Percentiles rank a stretch among this genome's conserved stretches.
These are phyloP conservation scores for Actinomortierella ambigua DNA, from an alignment of 371 early-diverging fungal species.

Conservation along the genomic window DNA sequence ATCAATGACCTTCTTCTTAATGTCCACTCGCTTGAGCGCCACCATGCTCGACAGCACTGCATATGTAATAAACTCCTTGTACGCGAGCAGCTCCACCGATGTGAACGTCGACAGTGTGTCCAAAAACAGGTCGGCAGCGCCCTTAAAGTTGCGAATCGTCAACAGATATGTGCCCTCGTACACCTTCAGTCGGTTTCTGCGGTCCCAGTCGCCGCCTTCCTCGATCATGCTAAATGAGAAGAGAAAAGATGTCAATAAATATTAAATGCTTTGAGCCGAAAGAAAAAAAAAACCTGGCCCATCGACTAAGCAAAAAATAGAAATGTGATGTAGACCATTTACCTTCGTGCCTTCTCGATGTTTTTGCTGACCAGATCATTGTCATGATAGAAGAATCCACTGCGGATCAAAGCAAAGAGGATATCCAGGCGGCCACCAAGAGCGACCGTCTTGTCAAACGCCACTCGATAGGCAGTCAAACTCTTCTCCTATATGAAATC, in stretches of 20 bases:
- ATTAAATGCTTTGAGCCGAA: conserved; percentile 17
- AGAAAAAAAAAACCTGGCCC: neutral
- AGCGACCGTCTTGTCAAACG: conserved; percentile 87
- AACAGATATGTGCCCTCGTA: conserved; percentile 95
- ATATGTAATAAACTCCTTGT: conserved; percentile 96
- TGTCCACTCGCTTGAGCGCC: conserved; percentile 89
- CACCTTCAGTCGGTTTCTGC: conserved; percentile 98
- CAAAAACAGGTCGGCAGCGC: conserved; percentile 87
- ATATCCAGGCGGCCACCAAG: conserved; percentile 94
- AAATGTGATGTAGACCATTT: conserved; percentile 6
- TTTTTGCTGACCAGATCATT: conserved; percentile 77
- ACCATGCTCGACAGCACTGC: conserved; percentile 90
- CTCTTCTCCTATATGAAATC: conserved; percentile 75
- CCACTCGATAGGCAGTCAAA: conserved; percentile 77
- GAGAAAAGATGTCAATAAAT: neutral
- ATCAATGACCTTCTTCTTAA: conserved; percentile 94
- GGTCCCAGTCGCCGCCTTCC: conserved; percentile 99
- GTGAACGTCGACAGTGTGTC: conserved; percentile 98
- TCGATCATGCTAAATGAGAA: conserved; percentile 76
- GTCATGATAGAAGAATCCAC: conserved; percentile 95
- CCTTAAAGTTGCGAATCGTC: conserved; percentile 95
- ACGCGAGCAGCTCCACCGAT: conserved; percentile 96
- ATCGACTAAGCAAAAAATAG: conserved; percentile 4
- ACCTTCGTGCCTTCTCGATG: conserved; percentile 79
- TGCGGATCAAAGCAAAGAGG: conserved; percentile 87